These are phyloP conservation scores for Vachellia collinsii DNA, from an alignment of 306 rosid species.

Conservation along the genomic window DNA sequence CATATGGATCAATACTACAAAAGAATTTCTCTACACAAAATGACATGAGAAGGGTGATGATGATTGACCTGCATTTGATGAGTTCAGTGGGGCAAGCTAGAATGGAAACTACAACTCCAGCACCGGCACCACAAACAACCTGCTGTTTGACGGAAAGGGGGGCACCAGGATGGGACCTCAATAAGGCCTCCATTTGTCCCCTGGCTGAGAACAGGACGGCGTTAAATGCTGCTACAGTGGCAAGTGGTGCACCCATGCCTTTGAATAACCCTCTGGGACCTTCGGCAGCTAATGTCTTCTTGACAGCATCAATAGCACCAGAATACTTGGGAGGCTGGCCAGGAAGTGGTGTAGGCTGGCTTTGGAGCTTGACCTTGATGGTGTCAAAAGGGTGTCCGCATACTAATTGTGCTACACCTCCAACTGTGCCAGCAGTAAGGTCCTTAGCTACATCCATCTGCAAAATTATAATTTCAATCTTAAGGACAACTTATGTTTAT, in stretches of 20 bases:
- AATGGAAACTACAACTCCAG: constrained; percentile 91
- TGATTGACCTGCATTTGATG: constrained; percentile 86
- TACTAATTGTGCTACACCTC: constrained; percentile 92
- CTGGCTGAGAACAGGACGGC: constrained; percentile 89
- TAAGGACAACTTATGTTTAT: not conserved
- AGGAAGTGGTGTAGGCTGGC: constrained; percentile 89
- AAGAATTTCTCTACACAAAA: not conserved
- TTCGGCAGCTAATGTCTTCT: constrained; percentile 90
- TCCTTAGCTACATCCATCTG: constrained; percentile 96
- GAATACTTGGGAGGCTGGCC: constrained; percentile 80
- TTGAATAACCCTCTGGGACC: constrained; percentile 92
- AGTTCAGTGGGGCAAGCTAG: constrained; percentile 96
- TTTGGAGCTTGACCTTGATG: constrained; percentile 97
- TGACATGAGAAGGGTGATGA: not conserved
- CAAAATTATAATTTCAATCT: constrained; percentile 21
- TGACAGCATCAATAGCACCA: constrained; percentile 94
- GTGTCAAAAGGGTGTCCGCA: constrained; percentile 96
- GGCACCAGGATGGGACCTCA: constrained; percentile 80
- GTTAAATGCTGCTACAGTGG: constrained; percentile 95
- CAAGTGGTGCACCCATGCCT: constrained; percentile 99
- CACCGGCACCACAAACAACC: constrained; percentile 82
- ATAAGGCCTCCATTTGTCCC: constrained; percentile 81
- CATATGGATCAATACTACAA: not conserved
- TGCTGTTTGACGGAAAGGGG: constrained; percentile 78
- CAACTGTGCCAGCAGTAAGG: constrained; percentile 88